Evolutionary conservation across 306 rosid species (phyloP).

Genomic region (Nissolia schottii): DNA sequence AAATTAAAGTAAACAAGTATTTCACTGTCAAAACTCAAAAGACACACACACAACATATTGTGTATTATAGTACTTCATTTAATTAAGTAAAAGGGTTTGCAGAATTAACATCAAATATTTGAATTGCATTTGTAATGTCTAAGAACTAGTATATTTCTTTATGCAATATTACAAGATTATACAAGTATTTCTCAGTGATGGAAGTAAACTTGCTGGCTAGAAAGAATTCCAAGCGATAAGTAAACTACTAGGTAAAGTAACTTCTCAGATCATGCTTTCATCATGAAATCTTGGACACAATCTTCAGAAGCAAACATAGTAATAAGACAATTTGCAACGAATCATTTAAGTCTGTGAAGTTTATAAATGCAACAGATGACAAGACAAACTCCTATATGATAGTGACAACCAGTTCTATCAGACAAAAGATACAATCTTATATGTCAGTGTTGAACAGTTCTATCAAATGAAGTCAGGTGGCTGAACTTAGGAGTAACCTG

Average conservation of each 20-base stretch:
- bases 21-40: too few relatives aligned
- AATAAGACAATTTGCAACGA: background rate
- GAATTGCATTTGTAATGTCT: too few relatives aligned
- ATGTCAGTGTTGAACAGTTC: background rate
- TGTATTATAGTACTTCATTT: too few relatives aligned
- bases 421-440: background rate
- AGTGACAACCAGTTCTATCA: background rate
- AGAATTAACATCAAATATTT: too few relatives aligned
- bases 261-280: conserved; percentile 2
- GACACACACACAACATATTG: too few relatives aligned
- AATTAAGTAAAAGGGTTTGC: too few relatives aligned
- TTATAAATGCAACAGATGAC: background rate
- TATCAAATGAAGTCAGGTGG: background rate
- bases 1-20: too few relatives aligned
- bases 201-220: background rate
- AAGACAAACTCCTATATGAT: background rate
- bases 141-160: too few relatives aligned
- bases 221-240: background rate
- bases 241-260: conserved; percentile 3
- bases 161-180: too few relatives aligned
- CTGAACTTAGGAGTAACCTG: background rate
- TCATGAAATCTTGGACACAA: background rate
- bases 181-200: background rate
- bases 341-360: background rate
- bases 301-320: background rate